phyloP scores from a whole-genome alignment of 345 rosid species.

The Kernera saxatilis region DNA sequence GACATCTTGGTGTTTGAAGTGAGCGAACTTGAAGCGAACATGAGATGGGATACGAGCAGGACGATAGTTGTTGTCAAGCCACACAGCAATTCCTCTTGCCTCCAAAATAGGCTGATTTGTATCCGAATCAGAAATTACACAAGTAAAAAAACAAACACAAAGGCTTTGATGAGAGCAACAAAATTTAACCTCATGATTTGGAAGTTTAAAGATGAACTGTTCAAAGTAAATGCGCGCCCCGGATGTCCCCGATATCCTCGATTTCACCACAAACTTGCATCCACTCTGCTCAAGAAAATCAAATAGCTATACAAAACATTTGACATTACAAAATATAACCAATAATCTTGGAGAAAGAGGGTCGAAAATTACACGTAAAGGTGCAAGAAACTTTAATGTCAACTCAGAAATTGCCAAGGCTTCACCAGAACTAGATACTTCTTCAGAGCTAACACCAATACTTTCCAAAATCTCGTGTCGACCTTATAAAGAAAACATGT shows the following conservation, averaged over 20 bases:
- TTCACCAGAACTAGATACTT: conserved; percentile 51
- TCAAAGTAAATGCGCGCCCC: conserved; percentile 69
- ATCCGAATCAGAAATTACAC: neutral
- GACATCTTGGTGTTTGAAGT: conserved; percentile 35
- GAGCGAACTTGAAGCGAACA: conserved; percentile 45
- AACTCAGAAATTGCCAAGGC: conserved; percentile 68
- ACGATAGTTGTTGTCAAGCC: conserved; percentile 72
- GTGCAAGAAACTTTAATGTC: conserved; percentile 66
- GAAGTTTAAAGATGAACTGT: conserved; percentile 69
- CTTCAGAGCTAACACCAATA: conserved; percentile 56
- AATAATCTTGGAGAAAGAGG: neutral
- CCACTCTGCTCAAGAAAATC: conserved; percentile 48
- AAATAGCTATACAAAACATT: neutral
- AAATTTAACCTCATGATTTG: conserved; percentile 54
- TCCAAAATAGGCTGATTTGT: conserved; percentile 53
- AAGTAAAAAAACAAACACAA: neutral
- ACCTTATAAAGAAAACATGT: conserved; percentile 33
- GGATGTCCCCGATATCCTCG: conserved; percentile 55
- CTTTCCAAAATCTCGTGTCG: conserved; percentile 65
- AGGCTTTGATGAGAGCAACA: neutral
- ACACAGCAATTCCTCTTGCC: conserved; percentile 65
- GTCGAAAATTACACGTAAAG: conserved; percentile 48
- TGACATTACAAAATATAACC: conserved; percentile 23
- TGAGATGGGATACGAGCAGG: conserved; percentile 62
- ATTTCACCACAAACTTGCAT: conserved; percentile 64